These are phyloP conservation scores for Chaetomidium leptoderma DNA, from an alignment of 495 filamentous ascomycete genomes.

Conservation along the genomic window DNA sequence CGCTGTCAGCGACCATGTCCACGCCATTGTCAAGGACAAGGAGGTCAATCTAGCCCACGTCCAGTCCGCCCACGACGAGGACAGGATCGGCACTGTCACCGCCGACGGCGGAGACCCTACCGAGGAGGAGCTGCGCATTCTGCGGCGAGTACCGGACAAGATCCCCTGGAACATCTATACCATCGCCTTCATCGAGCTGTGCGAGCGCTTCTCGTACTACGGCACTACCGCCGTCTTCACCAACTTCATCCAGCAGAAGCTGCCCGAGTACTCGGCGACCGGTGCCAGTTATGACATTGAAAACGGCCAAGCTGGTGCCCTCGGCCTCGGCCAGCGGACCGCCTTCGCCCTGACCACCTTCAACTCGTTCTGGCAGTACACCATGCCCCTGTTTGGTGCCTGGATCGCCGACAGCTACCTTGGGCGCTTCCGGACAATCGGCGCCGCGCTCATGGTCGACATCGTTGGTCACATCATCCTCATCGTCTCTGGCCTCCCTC, in stretches of 20 bases:
- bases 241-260: slow-evolving; percentile 61
- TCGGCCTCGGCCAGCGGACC: slow-evolving; percentile 62
- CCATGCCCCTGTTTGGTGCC: slow-evolving; percentile 62
- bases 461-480: slow-evolving; percentile 65
- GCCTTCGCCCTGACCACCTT: slow-evolving; percentile 63
- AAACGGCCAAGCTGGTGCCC: slow-evolving; percentile 57
- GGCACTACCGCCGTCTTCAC: slow-evolving; percentile 61
- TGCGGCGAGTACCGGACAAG: slow-evolving; percentile 61
- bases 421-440: slow-evolving; percentile 69
- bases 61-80: slow-evolving; percentile 4
- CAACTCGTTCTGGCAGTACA: slow-evolving; percentile 72
- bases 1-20: slow-evolving; percentile 16
- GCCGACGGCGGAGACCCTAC: slow-evolving; percentile 43
- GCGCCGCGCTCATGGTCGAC: slow-evolving; percentile 51
- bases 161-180: slow-evolving; percentile 64
- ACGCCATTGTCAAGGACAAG: slow-evolving; percentile 19
- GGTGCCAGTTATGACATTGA: slow-evolving; percentile 46
- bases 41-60: slow-evolving; percentile 13
- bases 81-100: slow-evolving; percentile 13
- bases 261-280: slow-evolving; percentile 56
- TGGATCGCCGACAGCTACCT: slow-evolving; percentile 68
- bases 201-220: slow-evolving; percentile 77
- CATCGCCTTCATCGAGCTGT: slow-evolving; percentile 70
- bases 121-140: slow-evolving; percentile 54
- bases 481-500: slow-evolving; percentile 57